Evolutionary conservation across 177 flowering plant species (phyloP), one percentile per base, ranked within the genome.

Genomic region (Tripterygium wilfordii): DNA sequence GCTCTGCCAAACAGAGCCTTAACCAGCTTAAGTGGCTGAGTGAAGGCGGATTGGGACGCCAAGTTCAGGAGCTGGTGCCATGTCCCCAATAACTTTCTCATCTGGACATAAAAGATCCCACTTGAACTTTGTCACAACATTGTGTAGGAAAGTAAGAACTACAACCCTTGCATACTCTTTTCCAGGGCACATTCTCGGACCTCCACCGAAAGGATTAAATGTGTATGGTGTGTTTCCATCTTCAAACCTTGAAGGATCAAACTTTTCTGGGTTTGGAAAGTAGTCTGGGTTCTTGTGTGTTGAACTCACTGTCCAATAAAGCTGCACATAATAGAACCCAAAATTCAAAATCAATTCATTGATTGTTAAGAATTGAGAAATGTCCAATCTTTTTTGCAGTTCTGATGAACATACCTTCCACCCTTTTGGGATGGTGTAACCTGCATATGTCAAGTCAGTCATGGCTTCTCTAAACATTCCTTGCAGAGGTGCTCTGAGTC

Each of bases 221-320:
- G 45, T 25, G 45, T 23, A 42, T 13, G 45, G 29, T 3, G 45
- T 10, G 4, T 23, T 42, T 1, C 10, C 45, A 42, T 42, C 45
- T 1, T 42, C 45, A 9, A 23, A 25, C 14, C 45, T 42, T 1
- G 45, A 23, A 2, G 67, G 67, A 8, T 63, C 54, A 24, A 63
- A 63, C 1, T 57, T 51, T 17, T 57, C 66, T 2, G 66, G 66
- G 4, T 56, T 32, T 3, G 61, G 53, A 25, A 62, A 62, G 32
- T 12, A 51, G 30, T 39, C 54, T 20, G 57, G 56, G 45, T 50
- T 57, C 38, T 9, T 49, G 37, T 63, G 36, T 13, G 61, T 43
- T 12, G 61, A 13, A 42, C 40, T 20, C 2, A 35, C 50, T 0
- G 38, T 63, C 67, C 67, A 63, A 17, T 63, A 49, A 5, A 59